These are phyloP conservation scores for Myxozyma sirexii DNA, from an alignment of 805 yeast species.

Conservation along the genomic window DNA sequence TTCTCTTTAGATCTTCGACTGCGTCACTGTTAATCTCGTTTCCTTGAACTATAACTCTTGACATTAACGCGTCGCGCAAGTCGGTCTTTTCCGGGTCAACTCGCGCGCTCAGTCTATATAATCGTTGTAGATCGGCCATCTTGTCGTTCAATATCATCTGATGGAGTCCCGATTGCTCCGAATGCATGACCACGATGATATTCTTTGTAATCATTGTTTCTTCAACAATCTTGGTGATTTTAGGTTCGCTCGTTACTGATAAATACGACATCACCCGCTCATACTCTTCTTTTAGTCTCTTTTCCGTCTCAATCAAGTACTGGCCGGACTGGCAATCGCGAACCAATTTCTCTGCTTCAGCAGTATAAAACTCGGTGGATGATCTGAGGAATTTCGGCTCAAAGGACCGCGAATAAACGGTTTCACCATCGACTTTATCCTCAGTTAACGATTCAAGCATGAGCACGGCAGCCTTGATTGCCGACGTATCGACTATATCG, in stretches of 20 bases:
- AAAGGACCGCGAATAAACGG: constrained; percentile 62
- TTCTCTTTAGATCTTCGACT: constrained; percentile 11
- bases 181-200: constrained; percentile 56
- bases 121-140: constrained; percentile 48
- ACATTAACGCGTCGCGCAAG: constrained; percentile 52
- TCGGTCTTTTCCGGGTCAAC: constrained; percentile 58
- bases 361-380: constrained; percentile 59
- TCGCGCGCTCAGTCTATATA: constrained; percentile 55
- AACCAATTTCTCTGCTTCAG: constrained; percentile 51
- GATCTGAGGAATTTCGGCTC: constrained; percentile 64
- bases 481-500: constrained; percentile 57
- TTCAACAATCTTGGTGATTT: constrained; percentile 59
- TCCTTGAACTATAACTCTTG: constrained; percentile 54
- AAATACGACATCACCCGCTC: constrained; percentile 56
- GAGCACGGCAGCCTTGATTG: constrained; percentile 61
- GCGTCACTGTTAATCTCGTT: constrained; percentile 41
- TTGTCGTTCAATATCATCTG: constrained; percentile 58
- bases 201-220: constrained; percentile 59
- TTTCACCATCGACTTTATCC: constrained; percentile 48
- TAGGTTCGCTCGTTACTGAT: constrained; percentile 57
- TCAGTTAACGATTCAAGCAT: constrained; percentile 73
- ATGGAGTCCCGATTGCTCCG: constrained; percentile 59
- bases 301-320: constrained; percentile 56
- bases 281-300: constrained; percentile 65
- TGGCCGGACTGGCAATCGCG: constrained; percentile 52